phyloP scores from a whole-genome alignment of 2,329 filamentous ascomycete genomes.

The Cordyceps cicadae region DNA sequence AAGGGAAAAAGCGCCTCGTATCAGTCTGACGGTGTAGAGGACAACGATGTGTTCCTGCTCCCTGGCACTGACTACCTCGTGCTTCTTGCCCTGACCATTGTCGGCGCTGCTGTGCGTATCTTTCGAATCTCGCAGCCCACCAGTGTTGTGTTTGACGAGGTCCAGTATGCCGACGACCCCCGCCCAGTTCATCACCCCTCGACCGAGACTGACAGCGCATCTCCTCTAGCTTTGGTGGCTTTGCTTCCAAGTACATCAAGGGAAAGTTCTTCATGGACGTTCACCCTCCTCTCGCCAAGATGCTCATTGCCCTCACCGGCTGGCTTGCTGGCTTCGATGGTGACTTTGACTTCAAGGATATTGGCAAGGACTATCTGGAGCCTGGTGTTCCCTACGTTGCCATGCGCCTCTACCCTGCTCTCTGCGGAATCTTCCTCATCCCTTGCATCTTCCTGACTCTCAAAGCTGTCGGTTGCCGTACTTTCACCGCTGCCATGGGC shows the following conservation, averaged over 20 bases:
- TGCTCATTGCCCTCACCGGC: slow-evolving; percentile 89
- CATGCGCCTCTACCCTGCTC: slow-evolving; percentile 87
- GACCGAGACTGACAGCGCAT: background rate
- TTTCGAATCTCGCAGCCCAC: slow-evolving; percentile 95
- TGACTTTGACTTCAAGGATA: slow-evolving; percentile 97
- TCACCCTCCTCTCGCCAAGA: slow-evolving; percentile 93
- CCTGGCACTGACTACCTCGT: slow-evolving; percentile 76
- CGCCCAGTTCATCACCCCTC: background rate
- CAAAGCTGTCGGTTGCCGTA: slow-evolving; percentile 83
- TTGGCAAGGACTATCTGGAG: slow-evolving; percentile 96
- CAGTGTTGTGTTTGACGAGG: slow-evolving; percentile 97
- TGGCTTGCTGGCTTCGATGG: slow-evolving; percentile 94
- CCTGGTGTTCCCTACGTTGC: slow-evolving; percentile 92
- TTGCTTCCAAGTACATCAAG: slow-evolving; percentile 99
- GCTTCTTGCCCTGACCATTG: slow-evolving; percentile 60
- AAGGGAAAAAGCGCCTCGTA: slow-evolving; percentile 45
- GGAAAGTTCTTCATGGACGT: slow-evolving; percentile 99
- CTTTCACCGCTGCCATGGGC: slow-evolving; percentile 74
- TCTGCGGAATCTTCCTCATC: slow-evolving; percentile 80
- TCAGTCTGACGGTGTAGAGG: slow-evolving; percentile 68
- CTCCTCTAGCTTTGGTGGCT: slow-evolving; percentile 75
- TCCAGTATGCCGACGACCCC: slow-evolving; percentile 63
- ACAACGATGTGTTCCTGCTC: slow-evolving; percentile 88
- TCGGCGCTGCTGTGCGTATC: slow-evolving; percentile 73
- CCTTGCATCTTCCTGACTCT: slow-evolving; percentile 92